Evolutionary conservation across 2,329 filamentous ascomycete genomes (phyloP).

Genomic region (Trichoderma sp.): DNA sequence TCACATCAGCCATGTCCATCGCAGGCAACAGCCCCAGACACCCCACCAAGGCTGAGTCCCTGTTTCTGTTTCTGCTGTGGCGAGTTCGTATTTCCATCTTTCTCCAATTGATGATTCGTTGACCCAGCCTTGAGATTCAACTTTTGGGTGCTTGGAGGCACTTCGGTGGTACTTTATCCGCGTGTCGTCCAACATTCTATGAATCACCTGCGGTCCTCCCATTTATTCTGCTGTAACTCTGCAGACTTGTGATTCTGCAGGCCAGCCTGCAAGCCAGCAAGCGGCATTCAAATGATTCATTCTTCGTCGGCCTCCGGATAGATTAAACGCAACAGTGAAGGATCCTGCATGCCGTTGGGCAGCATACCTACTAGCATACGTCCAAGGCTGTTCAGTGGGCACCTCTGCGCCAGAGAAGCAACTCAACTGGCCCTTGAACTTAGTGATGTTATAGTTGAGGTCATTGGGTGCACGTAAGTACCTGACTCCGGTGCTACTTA

Average conservation of each 20-base stretch:
- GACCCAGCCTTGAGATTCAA: neutral
- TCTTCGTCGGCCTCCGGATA: neutral
- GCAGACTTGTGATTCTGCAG: neutral
- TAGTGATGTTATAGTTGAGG: neutral
- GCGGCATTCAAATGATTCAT: neutral
- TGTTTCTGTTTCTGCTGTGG: neutral
- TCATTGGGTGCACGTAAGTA: neutral
- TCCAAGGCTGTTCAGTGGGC: neutral
- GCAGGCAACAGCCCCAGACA: conserved; percentile 4
- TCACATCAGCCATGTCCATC: neutral
- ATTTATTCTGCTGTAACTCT: neutral
- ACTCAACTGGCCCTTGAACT: neutral
- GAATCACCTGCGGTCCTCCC: neutral
- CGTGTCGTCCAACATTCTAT: neutral
- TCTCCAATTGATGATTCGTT: neutral
- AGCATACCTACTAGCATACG: neutral
- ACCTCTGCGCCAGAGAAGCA: neutral
- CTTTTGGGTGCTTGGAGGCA: neutral
- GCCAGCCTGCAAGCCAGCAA: neutral
- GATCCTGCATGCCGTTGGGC: neutral
- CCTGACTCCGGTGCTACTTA: neutral
- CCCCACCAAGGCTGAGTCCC: neutral
- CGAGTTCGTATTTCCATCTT: neutral
- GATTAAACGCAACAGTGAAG: neutral
- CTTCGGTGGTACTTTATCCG: neutral